Base-by-base conservation (phyloP, 805 yeast species). In the Candida mattraensis region DNA sequence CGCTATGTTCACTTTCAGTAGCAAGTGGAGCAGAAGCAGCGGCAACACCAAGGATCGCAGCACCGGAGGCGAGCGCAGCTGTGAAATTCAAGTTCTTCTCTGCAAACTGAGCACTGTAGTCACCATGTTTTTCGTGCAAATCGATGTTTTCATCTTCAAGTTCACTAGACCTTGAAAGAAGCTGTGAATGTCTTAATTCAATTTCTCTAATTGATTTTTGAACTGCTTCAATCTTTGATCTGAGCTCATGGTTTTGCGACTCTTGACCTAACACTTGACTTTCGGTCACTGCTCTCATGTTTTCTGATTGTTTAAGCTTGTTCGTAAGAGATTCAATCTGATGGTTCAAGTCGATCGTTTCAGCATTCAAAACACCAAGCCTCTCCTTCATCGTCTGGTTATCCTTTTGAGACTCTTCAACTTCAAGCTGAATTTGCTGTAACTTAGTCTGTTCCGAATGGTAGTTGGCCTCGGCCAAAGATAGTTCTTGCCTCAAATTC, bases 401-500 rank as follows among this genome's bases (percentile, higher is more conserved):
- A 48, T 76, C 74, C 52, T 76, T 74, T 61, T 85, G 89, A n/a
- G 83, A 72, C 31, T 73, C 75, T 36, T 82, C 86, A 29, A 82
- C 67, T 13, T 73, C 70, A 4, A 70, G 56, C 49, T 83, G 84
- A 34, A 80, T 64, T 28, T 74, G 75, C 46, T 76, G 78, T 44
- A 83, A 67, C 44, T 83, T 78, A 0, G 77, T 58, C 41, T 86
- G 84, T 30, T 82, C 71, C 5, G 84, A 78, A 57, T 85, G 83
- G 51, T 75, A 74, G 49, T 76, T 83, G 8, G 95, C 94, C 57
- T 88, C 95, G 2, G 84, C 74, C 27, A 85, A 71, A 0, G 87
- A 75, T 1, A 86, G 68, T 50, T 87, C 89, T 35, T 85, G 77
- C 48, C 83, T 69, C 47, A 88, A 64, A 25, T 76, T 71, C 38